Evolutionary conservation across 805 yeast genomes (phyloP), one percentile per base, ranked within the genome.

Genomic region (Schwanniomyces polymorphus): DNA sequence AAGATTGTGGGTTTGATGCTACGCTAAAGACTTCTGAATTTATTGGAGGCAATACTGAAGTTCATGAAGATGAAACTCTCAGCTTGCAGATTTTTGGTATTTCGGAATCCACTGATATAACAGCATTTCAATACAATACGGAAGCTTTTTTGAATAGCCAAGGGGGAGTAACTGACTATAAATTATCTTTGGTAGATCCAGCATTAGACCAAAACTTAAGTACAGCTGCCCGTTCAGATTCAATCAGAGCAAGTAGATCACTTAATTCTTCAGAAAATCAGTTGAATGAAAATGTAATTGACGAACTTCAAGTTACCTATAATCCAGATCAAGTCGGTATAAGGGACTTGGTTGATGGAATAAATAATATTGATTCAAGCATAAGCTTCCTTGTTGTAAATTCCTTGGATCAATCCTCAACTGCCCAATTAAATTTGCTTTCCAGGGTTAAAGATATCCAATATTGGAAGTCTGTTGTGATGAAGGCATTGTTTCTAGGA

Each of bases 401-500:
- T 52, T 69, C 77, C 10, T 60, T 84, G 4, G 88, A 86, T 60
- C 81, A 80, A 52, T 61, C 75, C 9, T 60, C 72, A 18, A 64
- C 81, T 3, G 74, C 86, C 4, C 98, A 94, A 64, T 60, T 92
- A 35, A 82, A 79, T 34, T 63, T 87, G 1, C 70, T 94, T 26
- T 75, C 88, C 1, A 82, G 88, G 54, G 74, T 79, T 7, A 81
- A 84, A 54, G 97, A 92, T 52, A 84, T 88, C 39, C 67, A 72
- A 43, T 81, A 77, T 57, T 94, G 97, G 96, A 78, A 75, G 48
- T 52, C 63, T 8, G 83, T 75, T 48, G 80, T 87, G 48, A 50
- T 79, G 44, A 74, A 67, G 43, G 63, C 91, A 6, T 57, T 83
- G 2, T 18, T 74, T 0, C 68, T 83, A 47, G 91, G 96, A 0